Conservation (phyloP, 2,329 filamentous ascomycete genomes). For the Monosporascus sp. region DNA sequence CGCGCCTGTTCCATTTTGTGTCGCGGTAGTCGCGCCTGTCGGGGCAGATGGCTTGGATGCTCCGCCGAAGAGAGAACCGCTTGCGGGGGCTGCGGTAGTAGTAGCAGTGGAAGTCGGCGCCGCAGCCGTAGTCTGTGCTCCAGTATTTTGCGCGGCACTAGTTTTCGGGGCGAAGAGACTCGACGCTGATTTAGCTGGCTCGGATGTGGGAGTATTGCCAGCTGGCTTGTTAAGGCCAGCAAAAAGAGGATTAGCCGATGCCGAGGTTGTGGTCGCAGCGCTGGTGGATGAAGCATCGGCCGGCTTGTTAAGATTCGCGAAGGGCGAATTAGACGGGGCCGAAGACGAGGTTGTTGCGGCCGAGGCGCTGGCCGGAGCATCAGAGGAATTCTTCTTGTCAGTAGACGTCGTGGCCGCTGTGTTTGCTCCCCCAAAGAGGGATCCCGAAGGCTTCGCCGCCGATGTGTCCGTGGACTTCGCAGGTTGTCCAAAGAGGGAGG, state of each 20-base stretch:
- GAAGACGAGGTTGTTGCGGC: slow-evolving; percentile 11
- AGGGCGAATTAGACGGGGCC: slow-evolving; percentile 16
- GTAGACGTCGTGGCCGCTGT: slow-evolving; percentile 2
- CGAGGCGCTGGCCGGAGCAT: neutral
- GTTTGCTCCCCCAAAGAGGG: slow-evolving; percentile 16
- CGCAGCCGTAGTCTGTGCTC: slow-evolving; percentile 24
- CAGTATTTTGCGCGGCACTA: slow-evolving; percentile 14
- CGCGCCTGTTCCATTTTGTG: slow-evolving; percentile 16
- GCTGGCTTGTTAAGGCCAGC: slow-evolving; percentile 13
- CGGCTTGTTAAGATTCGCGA: slow-evolving; percentile 1
- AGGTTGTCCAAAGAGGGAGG: slow-evolving; percentile 14
- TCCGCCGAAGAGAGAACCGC: slow-evolving; percentile 24
- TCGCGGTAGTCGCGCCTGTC: slow-evolving; percentile 22
- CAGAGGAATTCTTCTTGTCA: neutral
- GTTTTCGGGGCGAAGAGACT: slow-evolving; percentile 23
- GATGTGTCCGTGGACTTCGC: slow-evolving; percentile 18
- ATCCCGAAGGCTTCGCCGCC: slow-evolving; percentile 12
- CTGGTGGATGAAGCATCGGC: slow-evolving; percentile 9
- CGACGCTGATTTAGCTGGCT: slow-evolving; percentile 21
- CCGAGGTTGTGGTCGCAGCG: slow-evolving; percentile 12
- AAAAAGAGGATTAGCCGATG: slow-evolving; percentile 16
- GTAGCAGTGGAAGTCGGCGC: slow-evolving; percentile 17
- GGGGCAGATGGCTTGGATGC: slow-evolving; percentile 25
- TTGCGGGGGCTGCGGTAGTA: slow-evolving; percentile 26
- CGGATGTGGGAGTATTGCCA: slow-evolving; percentile 17